phyloP scores from a whole-genome alignment of 257 asterid genomes.

The Petunia secreta region DNA sequence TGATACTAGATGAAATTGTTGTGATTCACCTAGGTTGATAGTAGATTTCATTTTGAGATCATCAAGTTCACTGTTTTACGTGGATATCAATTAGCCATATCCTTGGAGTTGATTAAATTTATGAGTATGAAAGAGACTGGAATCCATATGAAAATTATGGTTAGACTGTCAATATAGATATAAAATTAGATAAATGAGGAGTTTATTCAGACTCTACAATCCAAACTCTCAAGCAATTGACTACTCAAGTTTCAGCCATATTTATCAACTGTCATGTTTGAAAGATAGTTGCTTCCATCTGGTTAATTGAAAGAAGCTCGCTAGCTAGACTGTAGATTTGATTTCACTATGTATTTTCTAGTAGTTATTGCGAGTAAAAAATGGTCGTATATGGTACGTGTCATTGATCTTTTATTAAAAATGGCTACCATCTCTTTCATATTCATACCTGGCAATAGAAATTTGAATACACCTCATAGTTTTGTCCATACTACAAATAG shows the following conservation, averaged over 20 bases:
- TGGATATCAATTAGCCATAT: neutral
- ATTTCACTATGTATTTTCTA: too few species aligned
- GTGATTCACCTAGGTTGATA: too few species aligned
- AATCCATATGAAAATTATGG: constrained; percentile 8
- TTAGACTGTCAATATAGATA: neutral
- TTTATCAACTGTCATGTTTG: too few species aligned
- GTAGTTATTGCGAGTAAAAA: too few species aligned
- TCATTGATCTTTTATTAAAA: neutral
- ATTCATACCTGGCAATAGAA: neutral
- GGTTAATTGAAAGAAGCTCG: too few species aligned
- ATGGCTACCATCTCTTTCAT: neutral
- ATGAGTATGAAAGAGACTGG: neutral
- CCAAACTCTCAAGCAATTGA: neutral
- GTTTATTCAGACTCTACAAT: neutral
- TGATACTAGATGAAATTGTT: too few species aligned
- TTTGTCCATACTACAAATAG: neutral
- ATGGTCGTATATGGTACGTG: neutral
- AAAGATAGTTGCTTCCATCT: too few species aligned
- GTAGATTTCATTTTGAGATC: neutral
- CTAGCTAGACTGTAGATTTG: too few species aligned
- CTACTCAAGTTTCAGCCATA: too few species aligned
- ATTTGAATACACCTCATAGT: neutral
- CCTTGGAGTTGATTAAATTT: constrained; percentile 1
- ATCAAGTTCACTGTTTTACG: neutral
- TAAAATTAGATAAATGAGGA: neutral